Evolutionary conservation across 257 asterid species (phyloP), one percentile per base, ranked within the genome.

Genomic region (Sherardia arvensis): DNA sequence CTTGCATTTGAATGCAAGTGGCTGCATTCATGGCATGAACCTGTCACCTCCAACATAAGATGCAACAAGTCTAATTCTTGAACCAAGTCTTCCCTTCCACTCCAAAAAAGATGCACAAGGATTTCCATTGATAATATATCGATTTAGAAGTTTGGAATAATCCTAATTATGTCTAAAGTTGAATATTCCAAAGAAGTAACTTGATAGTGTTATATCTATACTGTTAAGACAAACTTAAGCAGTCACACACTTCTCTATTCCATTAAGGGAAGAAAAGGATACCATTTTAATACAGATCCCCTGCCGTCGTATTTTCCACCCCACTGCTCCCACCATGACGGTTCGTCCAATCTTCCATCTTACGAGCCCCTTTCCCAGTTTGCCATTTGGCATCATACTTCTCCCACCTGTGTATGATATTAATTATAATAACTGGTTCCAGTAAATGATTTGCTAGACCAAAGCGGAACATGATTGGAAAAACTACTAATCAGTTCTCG

Each of bases 321-420:
- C 99, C 99, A 93, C 77, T 90, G 90, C 79, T 93, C 99, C 99
- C 99, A 93, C 99, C 99, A 93, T 7, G 99, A 93, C 69, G 90
- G 96, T 68, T 90, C 99, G 65, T 93, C 86, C 79, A 93, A 56
- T 75, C 96, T 86, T 38, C 99, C 99, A 71, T 93, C 90, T 93
- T 93, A 59, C 90, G 97, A 9, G 97, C 95, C 60, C 96, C 97
- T 77, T 93, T 93, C 86, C 90, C 99, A 7, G 97, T 90, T 91
- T 87, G 85, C 48, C 99, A 97, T 79, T 93, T 93, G 25, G 97
- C 99, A 70, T 93, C 99, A 73, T 93, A 93, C 60, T 93, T 93
- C 38, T 93, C 99, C 99, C 95, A 93, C 99, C 99, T 93, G 76
- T 93, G 74, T 57, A 71, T n/a, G 22, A 11, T 54, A 21, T n/a